phyloP scores from a whole-genome alignment of 2,329 filamentous ascomycete species.

The Aspergillus quadrilineatus region DNA sequence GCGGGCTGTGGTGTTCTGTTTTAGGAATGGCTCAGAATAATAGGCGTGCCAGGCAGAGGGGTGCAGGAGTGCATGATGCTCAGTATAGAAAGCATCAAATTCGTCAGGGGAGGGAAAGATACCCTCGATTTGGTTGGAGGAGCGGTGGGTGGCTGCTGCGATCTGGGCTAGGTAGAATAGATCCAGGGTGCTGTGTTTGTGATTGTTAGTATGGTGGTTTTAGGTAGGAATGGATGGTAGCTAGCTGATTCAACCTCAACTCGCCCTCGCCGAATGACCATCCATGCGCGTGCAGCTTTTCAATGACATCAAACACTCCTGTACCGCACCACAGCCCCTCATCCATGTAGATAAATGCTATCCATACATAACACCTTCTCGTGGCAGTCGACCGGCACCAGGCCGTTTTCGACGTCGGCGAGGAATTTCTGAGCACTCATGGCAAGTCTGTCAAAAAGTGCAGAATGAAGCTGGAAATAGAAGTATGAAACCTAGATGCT shows the following conservation, averaged over 20 bases:
- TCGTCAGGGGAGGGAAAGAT: conserved; percentile 17
- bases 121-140: conserved; percentile 12
- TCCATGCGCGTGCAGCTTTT: conserved; percentile 23
- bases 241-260: conserved; percentile 23
- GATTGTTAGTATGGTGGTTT: background rate
- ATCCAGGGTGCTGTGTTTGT: conserved; percentile 22
- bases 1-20: conserved; percentile 20
- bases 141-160: conserved; percentile 22
- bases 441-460: background rate
- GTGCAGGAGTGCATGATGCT: conserved; percentile 18
- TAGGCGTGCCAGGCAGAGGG: conserved; percentile 15
- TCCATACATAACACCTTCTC: conserved; percentile 20
- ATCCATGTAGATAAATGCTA: conserved; percentile 23
- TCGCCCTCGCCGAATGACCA: conserved; percentile 24
- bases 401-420: conserved; percentile 17
- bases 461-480: too few relatives aligned
- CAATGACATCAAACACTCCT: conserved; percentile 20
- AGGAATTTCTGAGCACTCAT: conserved; percentile 21
- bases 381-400: conserved; percentile 19
- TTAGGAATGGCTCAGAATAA: conserved; percentile 17
- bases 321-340: conserved; percentile 19
- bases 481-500: too few relatives aligned
- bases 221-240: background rate
- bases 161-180: conserved; percentile 25
- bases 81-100: conserved; percentile 20